A percentile compares a stretch with the other conserved stretches of the same genome.
Evolutionary conservation across 148 eudicot species (phyloP).

Genomic region (Rhododendron kiyosumense): DNA sequence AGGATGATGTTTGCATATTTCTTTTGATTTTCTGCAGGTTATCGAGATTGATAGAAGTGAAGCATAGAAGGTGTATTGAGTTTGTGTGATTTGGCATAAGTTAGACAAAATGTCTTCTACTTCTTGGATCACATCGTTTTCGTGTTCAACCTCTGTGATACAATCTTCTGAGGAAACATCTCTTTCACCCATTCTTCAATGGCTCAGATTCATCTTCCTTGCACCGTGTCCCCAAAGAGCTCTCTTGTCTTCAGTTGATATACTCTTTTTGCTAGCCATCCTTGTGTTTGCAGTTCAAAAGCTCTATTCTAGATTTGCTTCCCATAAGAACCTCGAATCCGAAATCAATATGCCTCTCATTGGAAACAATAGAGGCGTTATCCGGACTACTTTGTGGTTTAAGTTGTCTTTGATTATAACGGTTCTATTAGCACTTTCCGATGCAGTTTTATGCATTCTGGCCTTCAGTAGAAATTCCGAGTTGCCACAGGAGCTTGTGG

Average conservation of each 20-base stretch:
- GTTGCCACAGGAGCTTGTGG: slow-evolving; percentile 43
- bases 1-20: neutral
- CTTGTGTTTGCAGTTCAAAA: slow-evolving; percentile 39
- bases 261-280: slow-evolving; percentile 49
- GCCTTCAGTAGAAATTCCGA: slow-evolving; percentile 28
- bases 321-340: slow-evolving; percentile 13
- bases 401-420: slow-evolving; percentile 43
- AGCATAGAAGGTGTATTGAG: neutral
- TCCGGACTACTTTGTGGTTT: slow-evolving; percentile 44
- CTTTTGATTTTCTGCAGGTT: neutral
- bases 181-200: slow-evolving; percentile 34
- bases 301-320: slow-evolving; percentile 35
- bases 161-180: slow-evolving; percentile 19
- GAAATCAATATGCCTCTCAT: slow-evolving; percentile 29
- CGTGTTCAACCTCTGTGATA: slow-evolving; percentile 52
- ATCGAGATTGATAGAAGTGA: slow-evolving; percentile 3
- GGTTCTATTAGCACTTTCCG: slow-evolving; percentile 28
- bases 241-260: slow-evolving; percentile 48
- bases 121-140: slow-evolving; percentile 62
- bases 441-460: slow-evolving; percentile 34
- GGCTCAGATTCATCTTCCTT: slow-evolving; percentile 68
- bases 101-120: slow-evolving; percentile 37
- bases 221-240: slow-evolving; percentile 87
- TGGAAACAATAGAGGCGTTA: slow-evolving; percentile 4
- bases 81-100: neutral